Percentiles rank a stretch among this genome's conserved stretches.
Evolutionary conservation across 345 rosid species (phyloP).

Genomic region (Eucalyptus microcorys): DNA sequence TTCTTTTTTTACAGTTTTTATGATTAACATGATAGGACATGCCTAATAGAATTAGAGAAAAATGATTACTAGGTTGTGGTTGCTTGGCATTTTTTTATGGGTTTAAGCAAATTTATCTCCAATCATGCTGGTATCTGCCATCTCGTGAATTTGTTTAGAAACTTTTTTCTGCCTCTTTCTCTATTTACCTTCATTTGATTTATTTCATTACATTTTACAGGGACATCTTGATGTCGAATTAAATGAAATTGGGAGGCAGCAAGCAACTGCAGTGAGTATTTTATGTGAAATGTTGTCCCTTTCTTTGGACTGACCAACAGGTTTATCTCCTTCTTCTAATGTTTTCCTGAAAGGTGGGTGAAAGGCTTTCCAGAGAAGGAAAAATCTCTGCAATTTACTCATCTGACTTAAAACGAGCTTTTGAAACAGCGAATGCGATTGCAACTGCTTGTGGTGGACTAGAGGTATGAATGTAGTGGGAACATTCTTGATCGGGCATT

Average conservation of each 20-base stretch:
- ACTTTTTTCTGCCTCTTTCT: background rate
- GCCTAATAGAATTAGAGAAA: background rate
- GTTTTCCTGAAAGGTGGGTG: conserved; percentile 41
- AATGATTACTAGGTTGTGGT: background rate
- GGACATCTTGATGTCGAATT: conserved; percentile 26
- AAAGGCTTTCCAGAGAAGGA: conserved; percentile 48
- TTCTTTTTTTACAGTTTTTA: background rate
- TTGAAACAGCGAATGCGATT: conserved; percentile 69
- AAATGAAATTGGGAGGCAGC: conserved; percentile 68
- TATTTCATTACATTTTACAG: background rate
- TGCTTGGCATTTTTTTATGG: background rate
- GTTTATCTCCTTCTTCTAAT: background rate
- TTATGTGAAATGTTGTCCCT: background rate
- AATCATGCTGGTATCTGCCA: background rate
- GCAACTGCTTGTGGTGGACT: conserved; percentile 51
- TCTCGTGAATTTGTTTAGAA: background rate
- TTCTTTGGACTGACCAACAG: background rate
- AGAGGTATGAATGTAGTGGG: conserved; percentile 23
- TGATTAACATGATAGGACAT: background rate
- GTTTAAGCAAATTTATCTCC: background rate
- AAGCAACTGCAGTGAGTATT: conserved; percentile 49
- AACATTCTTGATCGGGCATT: background rate
- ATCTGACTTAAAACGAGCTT: conserved; percentile 83
- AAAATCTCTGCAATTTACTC: conserved; percentile 57
- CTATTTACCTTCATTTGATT: background rate